A percentile compares a stretch with the other conserved stretches of the same genome.
Conservation (phyloP, 163 green algal genomes). For the Scenedesmus sp. region DNA sequence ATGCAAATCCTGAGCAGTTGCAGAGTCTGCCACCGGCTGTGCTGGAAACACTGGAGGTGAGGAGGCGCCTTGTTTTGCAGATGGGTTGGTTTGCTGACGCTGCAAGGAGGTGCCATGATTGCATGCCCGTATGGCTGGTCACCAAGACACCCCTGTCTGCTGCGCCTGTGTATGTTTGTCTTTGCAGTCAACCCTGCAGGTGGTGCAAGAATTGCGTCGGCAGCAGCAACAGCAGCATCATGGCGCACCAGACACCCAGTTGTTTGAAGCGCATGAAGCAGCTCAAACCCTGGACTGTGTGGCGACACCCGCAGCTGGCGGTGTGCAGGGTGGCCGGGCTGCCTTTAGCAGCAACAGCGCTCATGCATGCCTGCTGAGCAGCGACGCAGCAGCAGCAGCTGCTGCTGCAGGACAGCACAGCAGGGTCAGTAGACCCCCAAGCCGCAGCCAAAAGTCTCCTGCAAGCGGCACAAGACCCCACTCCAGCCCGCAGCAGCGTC, state of each 20-base stretch:
- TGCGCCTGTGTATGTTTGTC: neutral
- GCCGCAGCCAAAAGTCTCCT: neutral
- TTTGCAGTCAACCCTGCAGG: conserved; percentile 17
- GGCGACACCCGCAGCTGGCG: neutral
- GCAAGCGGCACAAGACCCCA: neutral
- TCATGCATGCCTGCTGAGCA: neutral
- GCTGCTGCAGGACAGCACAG: neutral
- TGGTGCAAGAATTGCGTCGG: conserved; percentile 3
- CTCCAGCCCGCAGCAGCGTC: neutral
- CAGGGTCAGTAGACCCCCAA: neutral
- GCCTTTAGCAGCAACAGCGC: neutral
- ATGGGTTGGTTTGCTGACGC: too few relatives aligned
- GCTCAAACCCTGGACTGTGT: neutral
- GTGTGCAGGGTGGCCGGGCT: neutral
- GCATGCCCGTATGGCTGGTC: too few relatives aligned
- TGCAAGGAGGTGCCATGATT: too few relatives aligned
- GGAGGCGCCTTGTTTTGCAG: neutral
- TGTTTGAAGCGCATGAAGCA: neutral
- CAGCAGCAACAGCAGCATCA: conserved; percentile 13
- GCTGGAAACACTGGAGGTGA: conserved; percentile 17
- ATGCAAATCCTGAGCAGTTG: neutral
- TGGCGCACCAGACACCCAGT: neutral
- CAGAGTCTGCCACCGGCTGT: neutral
- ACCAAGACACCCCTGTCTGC: too few relatives aligned
- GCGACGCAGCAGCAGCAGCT: neutral